phyloP scores from a whole-genome alignment of 306 rosid genomes.

The Prunus mongolica region DNA sequence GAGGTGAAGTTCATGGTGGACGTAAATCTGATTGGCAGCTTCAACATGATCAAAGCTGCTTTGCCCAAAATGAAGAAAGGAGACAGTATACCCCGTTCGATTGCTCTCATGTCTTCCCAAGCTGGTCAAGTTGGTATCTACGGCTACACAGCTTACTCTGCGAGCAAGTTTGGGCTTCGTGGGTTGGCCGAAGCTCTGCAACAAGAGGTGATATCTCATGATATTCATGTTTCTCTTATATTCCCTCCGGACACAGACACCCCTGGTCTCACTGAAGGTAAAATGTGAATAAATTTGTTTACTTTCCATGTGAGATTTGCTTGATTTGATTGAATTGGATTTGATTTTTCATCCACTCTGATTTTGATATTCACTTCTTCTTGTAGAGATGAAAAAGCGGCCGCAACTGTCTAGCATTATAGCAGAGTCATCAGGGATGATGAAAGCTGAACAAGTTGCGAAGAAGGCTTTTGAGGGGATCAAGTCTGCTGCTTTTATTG shows the following conservation, averaged over 20 bases:
- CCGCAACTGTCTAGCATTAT: slow-evolving; percentile 72
- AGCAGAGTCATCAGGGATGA: slow-evolving; percentile 58
- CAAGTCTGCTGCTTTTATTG: slow-evolving; percentile 54
- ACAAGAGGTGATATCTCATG: slow-evolving; percentile 71
- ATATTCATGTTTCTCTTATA: slow-evolving; percentile 73
- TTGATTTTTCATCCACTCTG: no score
- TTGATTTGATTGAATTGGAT: no score
- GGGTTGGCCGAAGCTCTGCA: slow-evolving; percentile 91
- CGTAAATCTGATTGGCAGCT: slow-evolving; percentile 69
- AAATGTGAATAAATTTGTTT: neutral
- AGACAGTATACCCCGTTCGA: slow-evolving; percentile 57
- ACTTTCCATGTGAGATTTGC: no score
- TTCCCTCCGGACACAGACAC: slow-evolving; percentile 95
- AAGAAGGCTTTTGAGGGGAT: slow-evolving; percentile 72
- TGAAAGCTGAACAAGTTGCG: slow-evolving; percentile 90
- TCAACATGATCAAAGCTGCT: slow-evolving; percentile 79
- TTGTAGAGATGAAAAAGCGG: slow-evolving; percentile 62
- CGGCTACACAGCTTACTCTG: slow-evolving; percentile 85
- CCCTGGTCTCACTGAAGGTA: slow-evolving; percentile 80
- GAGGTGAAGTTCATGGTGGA: slow-evolving; percentile 75
- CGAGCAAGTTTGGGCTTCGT: slow-evolving; percentile 82
- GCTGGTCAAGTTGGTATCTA: slow-evolving; percentile 97
- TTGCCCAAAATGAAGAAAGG: slow-evolving; percentile 64
- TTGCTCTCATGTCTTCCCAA: slow-evolving; percentile 83
- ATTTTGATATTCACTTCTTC: no score